Base-by-base conservation (phyloP, 2,329 filamentous ascomycete species). In the Cadophora sp. region DNA sequence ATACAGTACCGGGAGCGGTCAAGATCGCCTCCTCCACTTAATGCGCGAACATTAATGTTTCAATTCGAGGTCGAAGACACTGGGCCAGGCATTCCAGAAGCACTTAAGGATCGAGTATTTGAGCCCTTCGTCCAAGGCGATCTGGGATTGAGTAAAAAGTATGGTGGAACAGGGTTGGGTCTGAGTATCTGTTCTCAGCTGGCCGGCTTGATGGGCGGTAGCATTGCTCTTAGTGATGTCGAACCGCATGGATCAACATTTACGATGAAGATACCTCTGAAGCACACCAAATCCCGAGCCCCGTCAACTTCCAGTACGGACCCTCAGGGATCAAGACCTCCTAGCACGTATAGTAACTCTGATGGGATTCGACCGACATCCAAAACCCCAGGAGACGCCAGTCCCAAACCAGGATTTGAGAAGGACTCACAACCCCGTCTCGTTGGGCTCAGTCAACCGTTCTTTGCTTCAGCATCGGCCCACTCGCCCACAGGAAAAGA, bases 101-200 rank as follows among this genome's bases (percentile, higher is more conserved):
- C 90, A 70, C 87, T 96, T 78, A 93, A 94, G 73, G 83, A 92
- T 65, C 90, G 90, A 72, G 93, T 97, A 11, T 97, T 97, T 76
- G 94, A 97, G 77, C 94, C 94, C 0, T 97, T 97, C 75, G 92
- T 97, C 0, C 94, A 97, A 78, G 94, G 92, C n/a, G 94, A 97
- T 76, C 81, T 96, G 1, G 92, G 93, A 0, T 81, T 97, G 18
- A 96, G 91, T 81, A 96, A 93, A 78, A 96, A 96, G 75, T 96
- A 90, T 76, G 93, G 93, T 20, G 94, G 94, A 18, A 97, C 94
- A 0, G 94, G 94, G 4, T 82, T 97, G 1, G 94, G 94, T 1
- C 79, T 97, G 64, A 95, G 91, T 75, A 97, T 97, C 73, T 97
- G 93, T 79, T 90, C 92, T 22, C 94, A 97, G 77, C 82, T 97